Evolutionary conservation across 179 eudicot species (phyloP).

Genomic region (Spinacia oleracea): DNA sequence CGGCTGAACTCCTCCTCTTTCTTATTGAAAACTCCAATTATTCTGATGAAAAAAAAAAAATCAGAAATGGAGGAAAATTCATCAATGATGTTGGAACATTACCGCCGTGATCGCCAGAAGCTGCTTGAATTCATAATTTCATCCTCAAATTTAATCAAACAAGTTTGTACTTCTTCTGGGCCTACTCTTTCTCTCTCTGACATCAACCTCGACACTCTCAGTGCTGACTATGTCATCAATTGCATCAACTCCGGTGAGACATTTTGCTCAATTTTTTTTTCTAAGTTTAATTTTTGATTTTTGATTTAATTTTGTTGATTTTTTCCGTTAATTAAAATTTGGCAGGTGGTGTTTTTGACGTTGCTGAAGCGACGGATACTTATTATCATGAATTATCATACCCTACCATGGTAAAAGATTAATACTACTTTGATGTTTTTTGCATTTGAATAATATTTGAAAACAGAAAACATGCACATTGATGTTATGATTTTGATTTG

Average conservation of each 20-base stretch:
- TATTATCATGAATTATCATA: constrained; percentile 51
- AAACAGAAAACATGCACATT: background rate
- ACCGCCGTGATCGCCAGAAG: constrained; percentile 66
- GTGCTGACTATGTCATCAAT: constrained; percentile 63
- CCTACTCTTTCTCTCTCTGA: constrained; percentile 35
- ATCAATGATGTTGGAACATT: constrained; percentile 30
- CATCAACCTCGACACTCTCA: constrained; percentile 55
- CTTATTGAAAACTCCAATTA: background rate
- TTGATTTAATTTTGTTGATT: background rate
- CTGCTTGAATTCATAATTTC: constrained; percentile 67
- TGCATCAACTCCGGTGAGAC: constrained; percentile 56
- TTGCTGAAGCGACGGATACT: constrained; percentile 54
- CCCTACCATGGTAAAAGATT: constrained; percentile 56
- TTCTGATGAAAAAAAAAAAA: background rate
- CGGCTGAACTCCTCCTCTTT: background rate
- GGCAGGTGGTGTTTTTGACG: constrained; percentile 73
- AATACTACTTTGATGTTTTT: background rate
- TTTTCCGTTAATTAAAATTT: background rate
- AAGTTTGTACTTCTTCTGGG: constrained; percentile 46
- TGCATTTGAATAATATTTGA: background rate
- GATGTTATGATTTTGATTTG: background rate
- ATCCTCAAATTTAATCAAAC: constrained; percentile 54
- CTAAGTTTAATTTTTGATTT: background rate
- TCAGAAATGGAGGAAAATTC: constrained; percentile 17
- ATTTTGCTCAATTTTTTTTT: background rate